Conservation (phyloP, 1,284 basidiomycete genomes). For the Rhodotorula sp. region DNA sequence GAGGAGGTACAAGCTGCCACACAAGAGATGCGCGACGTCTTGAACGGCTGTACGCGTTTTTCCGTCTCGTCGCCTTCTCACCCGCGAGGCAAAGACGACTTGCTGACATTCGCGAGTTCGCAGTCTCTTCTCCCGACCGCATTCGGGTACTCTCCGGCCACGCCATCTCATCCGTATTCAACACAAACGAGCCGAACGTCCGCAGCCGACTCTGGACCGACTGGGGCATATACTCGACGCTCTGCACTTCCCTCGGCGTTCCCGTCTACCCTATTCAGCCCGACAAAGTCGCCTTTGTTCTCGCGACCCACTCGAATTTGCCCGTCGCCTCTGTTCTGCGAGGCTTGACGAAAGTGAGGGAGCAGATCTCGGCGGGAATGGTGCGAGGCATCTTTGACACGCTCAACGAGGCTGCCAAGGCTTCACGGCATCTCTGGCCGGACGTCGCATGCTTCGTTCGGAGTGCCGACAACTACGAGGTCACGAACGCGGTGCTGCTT, state of each 20-base stretch:
- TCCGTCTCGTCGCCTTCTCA: neutral
- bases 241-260: constrained; percentile 11
- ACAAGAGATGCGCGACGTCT: neutral
- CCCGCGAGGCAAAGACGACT: no score
- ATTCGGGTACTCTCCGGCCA: neutral
- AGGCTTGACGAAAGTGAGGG: neutral
- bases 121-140: neutral
- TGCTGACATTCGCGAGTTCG: no score
- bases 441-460: constrained; percentile 5
- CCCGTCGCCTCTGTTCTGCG: constrained; percentile 9
- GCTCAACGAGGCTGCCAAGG: constrained; percentile 14
- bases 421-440: constrained; percentile 20
- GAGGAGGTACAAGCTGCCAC: neutral
- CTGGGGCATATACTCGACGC: constrained; percentile 11
- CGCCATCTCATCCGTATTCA: constrained; percentile 9
- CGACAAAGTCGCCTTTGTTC: constrained; percentile 25
- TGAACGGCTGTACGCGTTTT: neutral
- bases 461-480: neutral
- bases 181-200: neutral
- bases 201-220: neutral
- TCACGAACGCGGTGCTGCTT: neutral
- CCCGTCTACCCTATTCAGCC: constrained; percentile 27
- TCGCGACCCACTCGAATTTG: constrained; percentile 9
- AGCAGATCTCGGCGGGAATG: neutral
- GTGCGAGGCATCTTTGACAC: constrained; percentile 1